phyloP scores from a whole-genome alignment of 495 filamentous ascomycete species.

The Penicillium soppii region DNA sequence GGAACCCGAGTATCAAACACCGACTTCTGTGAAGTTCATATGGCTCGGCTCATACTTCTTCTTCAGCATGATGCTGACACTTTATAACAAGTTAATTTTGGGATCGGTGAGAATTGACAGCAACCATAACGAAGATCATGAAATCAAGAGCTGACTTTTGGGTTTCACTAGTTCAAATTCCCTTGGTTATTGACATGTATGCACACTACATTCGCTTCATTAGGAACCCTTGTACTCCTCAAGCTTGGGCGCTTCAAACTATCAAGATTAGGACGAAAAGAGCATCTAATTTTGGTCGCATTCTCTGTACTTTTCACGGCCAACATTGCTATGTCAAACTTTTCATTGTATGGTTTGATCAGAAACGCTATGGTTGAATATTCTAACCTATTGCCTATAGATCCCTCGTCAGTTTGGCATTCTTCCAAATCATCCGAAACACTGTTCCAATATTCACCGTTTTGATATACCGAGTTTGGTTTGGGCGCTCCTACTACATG shows the following conservation, averaged over 20 bases:
- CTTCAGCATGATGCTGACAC: constrained; percentile 17
- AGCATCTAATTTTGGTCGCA: constrained; percentile 15
- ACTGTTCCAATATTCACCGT: constrained; percentile 19
- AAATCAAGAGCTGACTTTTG: neutral
- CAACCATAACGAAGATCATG: neutral
- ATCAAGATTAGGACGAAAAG: constrained; percentile 6
- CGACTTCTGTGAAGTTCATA: constrained; percentile 14
- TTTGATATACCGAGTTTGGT: constrained; percentile 17
- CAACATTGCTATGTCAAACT: constrained; percentile 20
- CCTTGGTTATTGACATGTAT: constrained; percentile 18
- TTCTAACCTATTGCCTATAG: neutral
- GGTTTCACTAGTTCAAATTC: constrained; percentile 11
- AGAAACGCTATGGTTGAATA: neutral
- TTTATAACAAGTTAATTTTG: constrained; percentile 19
- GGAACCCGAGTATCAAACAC: constrained; percentile 16
- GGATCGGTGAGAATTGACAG: constrained; percentile 8
- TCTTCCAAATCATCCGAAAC: constrained; percentile 21
- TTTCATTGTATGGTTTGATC: constrained; percentile 8
- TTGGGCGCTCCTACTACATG: constrained; percentile 9
- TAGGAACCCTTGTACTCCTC: constrained; percentile 13
- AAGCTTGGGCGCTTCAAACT: constrained; percentile 16
- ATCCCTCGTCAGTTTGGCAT: constrained; percentile 17
- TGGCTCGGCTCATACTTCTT: constrained; percentile 16
- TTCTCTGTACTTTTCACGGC: constrained; percentile 17
- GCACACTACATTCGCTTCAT: constrained; percentile 11